Evolutionary conservation across 2,329 filamentous ascomycete species (phyloP), one percentile per base, ranked within the genome.

Genomic region (Scorias spongiosa): DNA sequence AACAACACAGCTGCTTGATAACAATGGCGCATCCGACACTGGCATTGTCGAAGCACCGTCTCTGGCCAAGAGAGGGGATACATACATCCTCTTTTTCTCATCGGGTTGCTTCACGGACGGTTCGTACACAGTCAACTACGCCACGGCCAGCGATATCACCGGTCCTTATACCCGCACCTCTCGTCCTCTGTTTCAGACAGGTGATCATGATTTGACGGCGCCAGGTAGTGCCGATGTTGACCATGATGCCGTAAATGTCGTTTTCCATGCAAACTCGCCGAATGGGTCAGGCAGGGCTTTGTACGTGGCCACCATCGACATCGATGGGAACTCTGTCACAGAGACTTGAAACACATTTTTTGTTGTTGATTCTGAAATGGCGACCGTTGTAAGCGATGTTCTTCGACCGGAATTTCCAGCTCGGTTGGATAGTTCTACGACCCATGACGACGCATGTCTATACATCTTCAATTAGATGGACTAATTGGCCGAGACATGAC

Each of bases 341-440:
- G 29, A 26, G 7, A 26, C 20, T 26, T 26, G 7, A 26, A 3
- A 26, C 7, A 26, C 20, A 26, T 7, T 26, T 26, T 7, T 26
- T 26, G 20, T 4, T 26, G 12, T 15, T n/a, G 14, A 17, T 12
- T 10, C 36, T 14, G 9, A 11, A n/a, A 14, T 10, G 26, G 36
- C n/a, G 40, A 14, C 4, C 14, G 15, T 14, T 18, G 28, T 15
- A 26, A 10, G 15, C 10, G 38, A 17, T 6, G 28, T 12, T 41
- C 18, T 11, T 41, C 71, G 26, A 80, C 64, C 2, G 80, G 75
- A 7, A 85, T 84, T 7, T 4, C 20, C 20, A 26, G 20, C 20
- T 7, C 7, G 20, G 20, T 26, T 26, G 3, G 20, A 26, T 26
- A 7, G 3, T 26, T 7, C 7, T 26, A 26, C 20, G 20, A 26